A percentile compares a stretch with the other conserved stretches of the same genome.
Conservation (phyloP, 345 rosid genomes). For the Hibiscus trionum region DNA sequence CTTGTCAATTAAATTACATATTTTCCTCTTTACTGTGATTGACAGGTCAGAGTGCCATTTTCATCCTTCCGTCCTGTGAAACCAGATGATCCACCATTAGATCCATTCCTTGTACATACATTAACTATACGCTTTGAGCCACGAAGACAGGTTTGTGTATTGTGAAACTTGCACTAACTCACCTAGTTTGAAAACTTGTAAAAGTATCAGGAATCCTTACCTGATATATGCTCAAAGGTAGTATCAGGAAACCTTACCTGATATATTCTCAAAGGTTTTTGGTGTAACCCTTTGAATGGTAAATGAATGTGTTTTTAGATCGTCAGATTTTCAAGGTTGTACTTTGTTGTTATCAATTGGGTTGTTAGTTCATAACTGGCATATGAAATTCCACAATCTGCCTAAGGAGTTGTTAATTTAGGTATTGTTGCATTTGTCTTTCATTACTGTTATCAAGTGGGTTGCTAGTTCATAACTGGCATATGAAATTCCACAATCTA, state of each 20-base stretch:
- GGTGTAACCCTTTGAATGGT: neutral
- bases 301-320: neutral
- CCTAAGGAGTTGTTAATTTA: neutral
- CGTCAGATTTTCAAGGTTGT: neutral
- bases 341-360: neutral
- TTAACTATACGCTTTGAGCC: slow-evolving; percentile 92
- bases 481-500: neutral
- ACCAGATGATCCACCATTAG: slow-evolving; percentile 90
- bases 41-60: slow-evolving; percentile 90
- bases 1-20: slow-evolving; percentile 10
- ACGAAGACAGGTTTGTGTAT: slow-evolving; percentile 65
- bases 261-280: neutral
- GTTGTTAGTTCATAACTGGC: neutral
- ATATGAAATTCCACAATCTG: neutral
- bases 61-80: slow-evolving; percentile 90
- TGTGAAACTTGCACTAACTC: neutral
- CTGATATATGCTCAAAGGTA: neutral
- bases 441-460: neutral
- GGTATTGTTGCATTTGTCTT: neutral
- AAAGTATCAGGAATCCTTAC: neutral
- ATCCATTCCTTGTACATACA: slow-evolving; percentile 90
- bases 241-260: neutral
- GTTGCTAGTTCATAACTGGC: neutral
- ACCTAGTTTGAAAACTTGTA: neutral
- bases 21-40: slow-evolving; percentile 10